A percentile compares a stretch with the other conserved stretches of the same genome.
Evolutionary conservation across 2,329 filamentous ascomycete species (phyloP).

Genomic region (Chaetomium strumarium): DNA sequence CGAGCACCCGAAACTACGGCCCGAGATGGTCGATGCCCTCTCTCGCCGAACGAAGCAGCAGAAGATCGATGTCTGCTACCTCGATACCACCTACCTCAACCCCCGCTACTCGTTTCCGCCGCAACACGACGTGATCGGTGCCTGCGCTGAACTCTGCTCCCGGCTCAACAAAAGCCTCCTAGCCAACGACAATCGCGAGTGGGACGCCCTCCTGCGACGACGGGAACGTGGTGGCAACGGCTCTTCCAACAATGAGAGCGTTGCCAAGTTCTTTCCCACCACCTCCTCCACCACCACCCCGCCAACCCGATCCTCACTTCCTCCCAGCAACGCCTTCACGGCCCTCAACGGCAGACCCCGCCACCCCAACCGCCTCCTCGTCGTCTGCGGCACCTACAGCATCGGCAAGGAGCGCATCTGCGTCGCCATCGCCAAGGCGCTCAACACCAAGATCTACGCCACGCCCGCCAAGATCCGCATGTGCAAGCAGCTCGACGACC

Average conservation of each 20-base stretch:
- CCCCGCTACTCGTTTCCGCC: constrained; percentile 91
- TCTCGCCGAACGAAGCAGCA: constrained; percentile 71
- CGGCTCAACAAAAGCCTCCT: constrained; percentile 32
- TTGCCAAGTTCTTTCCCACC: constrained; percentile 47
- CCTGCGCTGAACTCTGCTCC: constrained; percentile 84
- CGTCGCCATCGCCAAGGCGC: constrained; percentile 79
- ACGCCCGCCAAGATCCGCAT: constrained; percentile 77
- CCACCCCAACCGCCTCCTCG: constrained; percentile 63
- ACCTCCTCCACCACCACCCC: neutral
- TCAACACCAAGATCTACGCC: constrained; percentile 85
- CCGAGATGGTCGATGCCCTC: constrained; percentile 63
- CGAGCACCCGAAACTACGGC: constrained; percentile 71
- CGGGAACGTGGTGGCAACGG: constrained; percentile 20
- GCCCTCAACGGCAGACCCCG: constrained; percentile 18
- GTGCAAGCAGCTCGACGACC: constrained; percentile 77
- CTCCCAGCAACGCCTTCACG: constrained; percentile 23
- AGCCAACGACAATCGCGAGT: constrained; percentile 38
- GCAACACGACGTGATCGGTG: constrained; percentile 79
- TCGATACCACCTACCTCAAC: constrained; percentile 95
- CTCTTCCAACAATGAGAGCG: constrained; percentile 36
- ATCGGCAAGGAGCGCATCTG: constrained; percentile 98
- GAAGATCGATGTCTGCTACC: constrained; percentile 89
- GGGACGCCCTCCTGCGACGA: constrained; percentile 39
- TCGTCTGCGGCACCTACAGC: constrained; percentile 93
- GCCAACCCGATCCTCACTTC: constrained; percentile 16